These are phyloP conservation scores for Venturia nashicola DNA, from an alignment of 2,329 filamentous ascomycete genomes.

Conservation along the genomic window DNA sequence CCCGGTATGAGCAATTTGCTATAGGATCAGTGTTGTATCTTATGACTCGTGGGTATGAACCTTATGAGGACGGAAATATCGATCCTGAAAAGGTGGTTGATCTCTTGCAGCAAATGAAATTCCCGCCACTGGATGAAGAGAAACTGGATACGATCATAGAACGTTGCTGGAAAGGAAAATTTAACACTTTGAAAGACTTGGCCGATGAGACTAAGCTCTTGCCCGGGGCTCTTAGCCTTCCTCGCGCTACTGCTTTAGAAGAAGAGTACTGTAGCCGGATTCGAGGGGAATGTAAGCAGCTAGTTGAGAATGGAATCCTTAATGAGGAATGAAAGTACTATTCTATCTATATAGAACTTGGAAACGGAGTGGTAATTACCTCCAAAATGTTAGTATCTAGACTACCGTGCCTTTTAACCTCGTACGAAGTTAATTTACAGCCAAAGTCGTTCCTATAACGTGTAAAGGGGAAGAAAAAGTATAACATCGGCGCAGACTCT, in stretches of 20 bases:
- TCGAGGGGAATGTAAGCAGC: not conserved
- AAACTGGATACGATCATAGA: too few species aligned
- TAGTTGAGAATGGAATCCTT: not conserved
- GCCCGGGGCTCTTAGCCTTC: not conserved
- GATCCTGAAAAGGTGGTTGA: too few species aligned
- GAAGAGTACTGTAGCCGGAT: not conserved
- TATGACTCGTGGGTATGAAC: not conserved
- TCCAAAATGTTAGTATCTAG: not conserved
- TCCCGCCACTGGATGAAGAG: too few species aligned
- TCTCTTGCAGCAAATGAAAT: slow-evolving; percentile 12
- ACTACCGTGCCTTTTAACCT: too few species aligned
- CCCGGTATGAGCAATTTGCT: not conserved
- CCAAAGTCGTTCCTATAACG: too few species aligned
- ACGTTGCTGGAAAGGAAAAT: too few species aligned
- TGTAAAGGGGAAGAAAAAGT: too few species aligned
- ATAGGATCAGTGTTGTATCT: not conserved
- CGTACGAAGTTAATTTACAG: too few species aligned
- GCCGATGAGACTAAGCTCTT: too few species aligned
- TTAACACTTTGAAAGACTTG: too few species aligned
- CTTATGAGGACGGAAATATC: not conserved
- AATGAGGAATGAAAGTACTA: not conserved
- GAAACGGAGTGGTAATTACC: not conserved
- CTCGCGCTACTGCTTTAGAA: not conserved
- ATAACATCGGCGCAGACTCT: too few species aligned
- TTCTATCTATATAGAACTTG: not conserved